Evolutionary conservation across 345 rosid species (phyloP).

Genomic region (Gossypium stocksii): DNA sequence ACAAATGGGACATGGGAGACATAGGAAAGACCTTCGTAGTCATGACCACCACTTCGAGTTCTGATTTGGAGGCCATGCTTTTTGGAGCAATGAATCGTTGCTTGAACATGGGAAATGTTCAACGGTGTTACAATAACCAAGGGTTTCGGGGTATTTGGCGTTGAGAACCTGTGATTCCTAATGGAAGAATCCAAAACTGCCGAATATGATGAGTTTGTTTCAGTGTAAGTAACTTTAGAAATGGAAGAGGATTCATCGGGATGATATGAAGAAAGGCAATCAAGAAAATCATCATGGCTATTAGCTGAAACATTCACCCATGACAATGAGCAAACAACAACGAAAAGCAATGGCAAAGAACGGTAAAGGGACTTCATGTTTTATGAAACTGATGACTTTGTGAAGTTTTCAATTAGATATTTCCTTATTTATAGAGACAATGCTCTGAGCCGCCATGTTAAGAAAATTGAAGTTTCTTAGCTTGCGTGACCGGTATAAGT

Average conservation of each 20-base stretch:
- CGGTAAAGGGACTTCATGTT: neutral
- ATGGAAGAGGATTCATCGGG: neutral
- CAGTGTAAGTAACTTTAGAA: neutral
- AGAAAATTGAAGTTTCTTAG: neutral
- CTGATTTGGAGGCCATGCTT: neutral
- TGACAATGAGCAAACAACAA: neutral
- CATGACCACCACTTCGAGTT: slow-evolving; percentile 13
- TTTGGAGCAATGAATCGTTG: neutral
- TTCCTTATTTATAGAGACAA: neutral
- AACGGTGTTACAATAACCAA: neutral
- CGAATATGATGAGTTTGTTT: neutral
- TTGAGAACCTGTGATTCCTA: neutral
- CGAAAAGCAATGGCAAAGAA: neutral
- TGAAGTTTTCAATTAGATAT: neutral
- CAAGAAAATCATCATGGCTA: neutral
- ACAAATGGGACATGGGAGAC: neutral
- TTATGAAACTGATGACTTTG: neutral
- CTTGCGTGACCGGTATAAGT: neutral
- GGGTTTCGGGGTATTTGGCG: slow-evolving; percentile 2
- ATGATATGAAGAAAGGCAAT: neutral
- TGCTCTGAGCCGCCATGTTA: neutral
- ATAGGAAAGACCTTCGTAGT: slow-evolving; percentile 9
- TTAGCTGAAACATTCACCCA: neutral
- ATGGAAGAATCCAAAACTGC: neutral
- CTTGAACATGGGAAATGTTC: slow-evolving; percentile 3